A percentile compares a stretch with the other conserved stretches of the same genome.
Conservation (phyloP, 2,329 filamentous ascomycete species). For the Pseudogymnoascus sp. region DNA sequence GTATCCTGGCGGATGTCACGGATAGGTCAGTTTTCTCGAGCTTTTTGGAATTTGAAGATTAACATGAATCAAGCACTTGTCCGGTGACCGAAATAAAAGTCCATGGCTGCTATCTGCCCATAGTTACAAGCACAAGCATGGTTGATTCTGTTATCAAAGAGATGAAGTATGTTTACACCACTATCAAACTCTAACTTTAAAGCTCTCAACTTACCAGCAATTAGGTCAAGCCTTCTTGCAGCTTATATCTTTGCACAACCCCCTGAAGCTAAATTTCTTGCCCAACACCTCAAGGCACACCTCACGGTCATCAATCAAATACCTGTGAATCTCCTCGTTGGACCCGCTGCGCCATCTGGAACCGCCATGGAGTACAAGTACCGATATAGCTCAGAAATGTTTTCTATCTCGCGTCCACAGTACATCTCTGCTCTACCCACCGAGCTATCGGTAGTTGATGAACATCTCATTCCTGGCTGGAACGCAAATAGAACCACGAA, state of each 20-base stretch:
- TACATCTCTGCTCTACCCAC: slow-evolving; percentile 23
- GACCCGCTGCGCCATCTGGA: slow-evolving; percentile 30
- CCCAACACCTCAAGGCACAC: slow-evolving; percentile 46
- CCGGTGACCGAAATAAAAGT: slow-evolving; percentile 32
- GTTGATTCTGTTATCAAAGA: slow-evolving; percentile 42
- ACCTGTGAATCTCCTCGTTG: slow-evolving; percentile 44
- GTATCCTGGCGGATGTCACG: slow-evolving; percentile 7
- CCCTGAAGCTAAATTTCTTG: slow-evolving; percentile 49
- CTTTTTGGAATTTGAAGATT: not conserved
- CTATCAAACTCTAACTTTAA: not conserved
- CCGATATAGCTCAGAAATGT: slow-evolving; percentile 38
- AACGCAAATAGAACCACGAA: not conserved
- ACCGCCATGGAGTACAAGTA: slow-evolving; percentile 23
- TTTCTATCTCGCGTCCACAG: slow-evolving; percentile 39
- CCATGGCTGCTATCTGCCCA: slow-evolving; percentile 34
- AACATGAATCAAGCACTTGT: slow-evolving; percentile 17
- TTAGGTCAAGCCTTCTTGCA: slow-evolving; percentile 30
- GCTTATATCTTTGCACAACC: slow-evolving; percentile 47
- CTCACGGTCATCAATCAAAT: slow-evolving; percentile 51
- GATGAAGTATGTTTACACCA: not conserved
- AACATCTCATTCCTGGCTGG: not conserved
- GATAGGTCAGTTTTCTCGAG: not conserved
- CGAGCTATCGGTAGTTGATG: not conserved
- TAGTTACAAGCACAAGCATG: slow-evolving; percentile 42
- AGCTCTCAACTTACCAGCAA: slow-evolving; percentile 18